phyloP scores from a whole-genome alignment of 2,329 filamentous ascomycete genomes.

The Colletotrichum melonis region DNA sequence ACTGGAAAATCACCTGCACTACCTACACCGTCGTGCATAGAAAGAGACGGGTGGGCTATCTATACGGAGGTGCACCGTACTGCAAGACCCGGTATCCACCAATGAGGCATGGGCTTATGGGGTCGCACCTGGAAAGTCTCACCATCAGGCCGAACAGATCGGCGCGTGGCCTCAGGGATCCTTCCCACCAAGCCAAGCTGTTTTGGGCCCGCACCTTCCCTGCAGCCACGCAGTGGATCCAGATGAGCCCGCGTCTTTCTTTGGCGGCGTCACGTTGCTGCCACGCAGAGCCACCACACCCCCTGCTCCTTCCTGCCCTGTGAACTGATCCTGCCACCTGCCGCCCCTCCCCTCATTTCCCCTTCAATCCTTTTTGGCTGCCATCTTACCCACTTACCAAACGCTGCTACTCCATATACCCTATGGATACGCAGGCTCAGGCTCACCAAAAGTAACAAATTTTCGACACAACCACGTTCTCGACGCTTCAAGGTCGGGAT shows the following conservation, averaged over 20 bases:
- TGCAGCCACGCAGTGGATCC: constrained; percentile 36
- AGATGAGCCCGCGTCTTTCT: constrained; percentile 6
- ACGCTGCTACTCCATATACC: too few species aligned
- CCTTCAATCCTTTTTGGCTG: neutral
- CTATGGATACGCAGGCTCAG: too few species aligned
- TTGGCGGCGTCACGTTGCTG: constrained; percentile 36
- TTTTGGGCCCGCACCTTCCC: constrained; percentile 35
- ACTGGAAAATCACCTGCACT: neutral
- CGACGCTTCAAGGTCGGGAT: neutral
- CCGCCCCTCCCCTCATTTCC: constrained; percentile 13
- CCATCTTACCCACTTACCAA: neutral
- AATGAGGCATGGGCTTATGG: constrained; percentile 13
- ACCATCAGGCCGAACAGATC: constrained; percentile 33
- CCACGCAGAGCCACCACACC: constrained; percentile 29
- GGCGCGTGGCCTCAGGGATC: constrained; percentile 39
- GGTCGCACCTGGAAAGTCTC: constrained; percentile 23
- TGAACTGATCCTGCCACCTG: neutral
- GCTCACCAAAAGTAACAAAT: neutral
- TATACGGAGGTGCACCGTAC: neutral
- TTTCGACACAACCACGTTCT: neutral
- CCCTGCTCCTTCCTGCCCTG: constrained; percentile 8
- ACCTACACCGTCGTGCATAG: neutral
- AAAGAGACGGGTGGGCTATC: neutral
- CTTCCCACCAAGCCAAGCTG: constrained; percentile 27
- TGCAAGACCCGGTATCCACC: neutral